A percentile compares a stretch with the other conserved stretches of the same genome.
These are phyloP conservation scores for Phytophthora litchii DNA, from an alignment of 352 stramenopile genomes.

Conservation along the genomic window DNA sequence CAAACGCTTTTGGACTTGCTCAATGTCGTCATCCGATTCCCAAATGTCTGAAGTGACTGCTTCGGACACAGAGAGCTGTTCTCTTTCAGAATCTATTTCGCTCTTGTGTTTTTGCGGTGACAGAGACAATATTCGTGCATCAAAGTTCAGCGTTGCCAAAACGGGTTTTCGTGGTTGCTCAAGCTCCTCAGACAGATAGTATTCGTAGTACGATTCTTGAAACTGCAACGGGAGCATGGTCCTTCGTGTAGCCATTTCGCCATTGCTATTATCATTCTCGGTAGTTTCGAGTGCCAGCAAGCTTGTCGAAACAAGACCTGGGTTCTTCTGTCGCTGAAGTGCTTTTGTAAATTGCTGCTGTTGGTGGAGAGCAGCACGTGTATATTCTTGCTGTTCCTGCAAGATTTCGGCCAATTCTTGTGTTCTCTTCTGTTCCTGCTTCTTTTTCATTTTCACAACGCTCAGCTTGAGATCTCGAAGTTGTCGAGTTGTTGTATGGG, in stretches of 20 bases:
- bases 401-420: slow-evolving; percentile 35
- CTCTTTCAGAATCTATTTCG: not conserved
- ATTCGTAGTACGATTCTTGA: slow-evolving; percentile 9
- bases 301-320: slow-evolving; percentile 12
- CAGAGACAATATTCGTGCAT: slow-evolving; percentile 10
- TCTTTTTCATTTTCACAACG: slow-evolving; percentile 29
- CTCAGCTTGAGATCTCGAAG: slow-evolving; percentile 32
- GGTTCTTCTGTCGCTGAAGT: slow-evolving; percentile 11
- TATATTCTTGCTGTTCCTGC: slow-evolving; percentile 35
- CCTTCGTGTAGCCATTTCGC: not conserved
- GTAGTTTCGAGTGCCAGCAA: slow-evolving; percentile 18
- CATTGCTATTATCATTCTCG: not conserved
- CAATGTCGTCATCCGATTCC: slow-evolving; percentile 5
- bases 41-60: not conserved
- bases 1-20: slow-evolving; percentile 22
- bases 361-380: slow-evolving; percentile 18
- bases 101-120: slow-evolving; percentile 1
- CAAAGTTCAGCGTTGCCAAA: slow-evolving; percentile 18
- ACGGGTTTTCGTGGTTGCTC: slow-evolving; percentile 1
- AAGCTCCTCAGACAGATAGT: not conserved
- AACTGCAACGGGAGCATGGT: slow-evolving; percentile 1
- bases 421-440: slow-evolving; percentile 23
- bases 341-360: slow-evolving; percentile 23
- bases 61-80: not conserved
- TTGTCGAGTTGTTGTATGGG: slow-evolving; percentile 28